Conservation (phyloP, 768 basidiomycete genomes). For the Lepiota subincarnata region DNA sequence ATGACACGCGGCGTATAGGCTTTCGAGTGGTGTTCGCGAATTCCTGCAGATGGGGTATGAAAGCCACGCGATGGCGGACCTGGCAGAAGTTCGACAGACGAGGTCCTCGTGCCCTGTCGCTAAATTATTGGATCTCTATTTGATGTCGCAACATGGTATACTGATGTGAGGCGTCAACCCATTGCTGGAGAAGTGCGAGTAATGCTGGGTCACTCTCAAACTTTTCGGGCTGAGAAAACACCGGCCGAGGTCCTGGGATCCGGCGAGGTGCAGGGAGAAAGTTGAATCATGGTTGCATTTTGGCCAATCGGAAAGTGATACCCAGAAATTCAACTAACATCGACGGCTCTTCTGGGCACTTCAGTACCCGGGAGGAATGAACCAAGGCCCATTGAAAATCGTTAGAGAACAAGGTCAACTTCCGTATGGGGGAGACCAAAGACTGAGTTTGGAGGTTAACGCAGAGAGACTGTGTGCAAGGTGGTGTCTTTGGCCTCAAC, state of each 20-base stretch:
- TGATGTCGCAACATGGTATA: background rate
- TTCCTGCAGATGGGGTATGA: conserved; percentile 1
- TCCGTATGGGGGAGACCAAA: conserved; percentile 1
- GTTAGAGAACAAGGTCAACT: background rate
- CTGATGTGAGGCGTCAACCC: background rate
- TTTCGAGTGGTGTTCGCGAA: conserved; percentile 9
- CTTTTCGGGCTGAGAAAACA: background rate
- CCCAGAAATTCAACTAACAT: background rate
- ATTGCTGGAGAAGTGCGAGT: background rate
- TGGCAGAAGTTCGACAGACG: background rate
- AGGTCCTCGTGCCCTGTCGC: background rate
- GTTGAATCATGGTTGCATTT: background rate
- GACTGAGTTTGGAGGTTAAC: conserved; percentile 3
- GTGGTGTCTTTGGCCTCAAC: background rate
- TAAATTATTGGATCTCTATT: background rate
- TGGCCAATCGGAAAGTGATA: background rate
- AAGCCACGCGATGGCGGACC: conserved; percentile 7
- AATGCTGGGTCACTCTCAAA: background rate
- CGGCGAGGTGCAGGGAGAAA: background rate
- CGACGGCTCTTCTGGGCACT: background rate
- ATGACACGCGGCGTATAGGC: conserved; percentile 7
- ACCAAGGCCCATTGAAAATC: background rate
- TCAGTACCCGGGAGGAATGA: background rate
- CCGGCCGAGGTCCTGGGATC: conserved; percentile 2
- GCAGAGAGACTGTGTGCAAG: background rate